Evolutionary conservation across 371 early-diverging fungal genomes (phyloP).

Genomic region (Basidiobolus meristosporus): DNA sequence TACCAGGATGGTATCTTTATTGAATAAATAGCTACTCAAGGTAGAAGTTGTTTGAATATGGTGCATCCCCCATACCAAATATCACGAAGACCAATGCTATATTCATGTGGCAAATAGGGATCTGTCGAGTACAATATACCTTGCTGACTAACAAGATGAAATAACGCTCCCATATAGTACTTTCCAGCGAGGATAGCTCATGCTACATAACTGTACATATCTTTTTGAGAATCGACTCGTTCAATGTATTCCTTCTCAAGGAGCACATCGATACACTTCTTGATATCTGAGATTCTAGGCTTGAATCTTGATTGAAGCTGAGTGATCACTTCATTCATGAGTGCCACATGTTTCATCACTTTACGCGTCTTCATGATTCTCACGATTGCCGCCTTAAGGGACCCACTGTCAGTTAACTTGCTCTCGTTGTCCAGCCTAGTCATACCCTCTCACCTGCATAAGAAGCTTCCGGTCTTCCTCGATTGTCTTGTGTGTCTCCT

Average conservation of each 20-base stretch:
- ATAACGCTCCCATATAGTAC: no score
- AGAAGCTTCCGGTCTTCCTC: constrained; percentile 74
- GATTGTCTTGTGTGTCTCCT: constrained; percentile 74
- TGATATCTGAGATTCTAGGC: constrained; percentile 81
- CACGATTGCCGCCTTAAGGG: constrained; percentile 78
- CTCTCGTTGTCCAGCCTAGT: neutral
- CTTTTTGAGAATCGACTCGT: constrained; percentile 65
- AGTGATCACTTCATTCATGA: constrained; percentile 77
- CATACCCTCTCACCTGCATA: constrained; percentile 37
- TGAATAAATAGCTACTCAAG: no score
- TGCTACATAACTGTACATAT: constrained; percentile 77
- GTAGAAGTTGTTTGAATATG: no score
- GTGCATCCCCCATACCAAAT: no score
- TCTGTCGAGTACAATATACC: no score
- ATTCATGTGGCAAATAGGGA: no score
- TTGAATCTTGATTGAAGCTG: constrained; percentile 81
- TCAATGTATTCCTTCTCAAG: constrained; percentile 90
- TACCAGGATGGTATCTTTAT: no score
- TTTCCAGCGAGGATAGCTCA: constrained; percentile 17
- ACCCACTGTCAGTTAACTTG: constrained; percentile 1
- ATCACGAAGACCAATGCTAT: no score
- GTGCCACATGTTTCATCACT: constrained; percentile 62
- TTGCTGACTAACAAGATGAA: no score
- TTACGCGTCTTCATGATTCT: constrained; percentile 94
- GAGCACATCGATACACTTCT: constrained; percentile 87